These are phyloP conservation scores for Debaryomyces tyrocola DNA, from an alignment of 805 yeast genomes.

Conservation along the genomic window DNA sequence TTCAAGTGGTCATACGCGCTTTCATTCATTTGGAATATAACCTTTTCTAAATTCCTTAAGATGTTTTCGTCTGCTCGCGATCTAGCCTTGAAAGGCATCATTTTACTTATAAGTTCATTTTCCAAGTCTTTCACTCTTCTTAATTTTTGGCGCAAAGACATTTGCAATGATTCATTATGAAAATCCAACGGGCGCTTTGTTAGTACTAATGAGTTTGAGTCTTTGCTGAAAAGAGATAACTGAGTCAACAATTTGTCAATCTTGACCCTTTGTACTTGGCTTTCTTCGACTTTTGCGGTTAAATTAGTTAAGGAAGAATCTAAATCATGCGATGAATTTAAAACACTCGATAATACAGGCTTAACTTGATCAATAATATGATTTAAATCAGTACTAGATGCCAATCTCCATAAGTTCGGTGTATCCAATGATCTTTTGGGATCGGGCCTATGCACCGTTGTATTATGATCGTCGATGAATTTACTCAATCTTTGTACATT, in stretches of 20 bases:
- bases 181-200: slow-evolving; percentile 31
- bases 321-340: neutral
- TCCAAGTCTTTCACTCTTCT: slow-evolving; percentile 20
- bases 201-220: slow-evolving; percentile 4
- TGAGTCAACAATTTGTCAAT: slow-evolving; percentile 29
- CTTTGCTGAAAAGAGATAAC: slow-evolving; percentile 16
- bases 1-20: slow-evolving; percentile 13
- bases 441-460: neutral
- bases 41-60: slow-evolving; percentile 25
- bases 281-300: slow-evolving; percentile 11
- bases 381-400: slow-evolving; percentile 11
- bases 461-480: slow-evolving; percentile 10
- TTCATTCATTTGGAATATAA: slow-evolving; percentile 27
- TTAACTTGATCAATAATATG: neutral
- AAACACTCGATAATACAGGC: neutral
- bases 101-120: slow-evolving; percentile 19
- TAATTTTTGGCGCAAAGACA: slow-evolving; percentile 25
- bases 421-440: slow-evolving; percentile 9
- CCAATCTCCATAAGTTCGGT: slow-evolving; percentile 15
- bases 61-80: slow-evolving; percentile 14
- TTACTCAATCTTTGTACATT: slow-evolving; percentile 16
- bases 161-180: slow-evolving; percentile 24
- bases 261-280: slow-evolving; percentile 15
- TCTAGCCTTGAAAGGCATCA: slow-evolving; percentile 37
- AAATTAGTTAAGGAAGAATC: slow-evolving; percentile 7